A percentile compares a stretch with the other conserved stretches of the same genome.
phyloP scores from a whole-genome alignment of 108 stramenopile species.

The Pseudonitzschia multiseries region DNA sequence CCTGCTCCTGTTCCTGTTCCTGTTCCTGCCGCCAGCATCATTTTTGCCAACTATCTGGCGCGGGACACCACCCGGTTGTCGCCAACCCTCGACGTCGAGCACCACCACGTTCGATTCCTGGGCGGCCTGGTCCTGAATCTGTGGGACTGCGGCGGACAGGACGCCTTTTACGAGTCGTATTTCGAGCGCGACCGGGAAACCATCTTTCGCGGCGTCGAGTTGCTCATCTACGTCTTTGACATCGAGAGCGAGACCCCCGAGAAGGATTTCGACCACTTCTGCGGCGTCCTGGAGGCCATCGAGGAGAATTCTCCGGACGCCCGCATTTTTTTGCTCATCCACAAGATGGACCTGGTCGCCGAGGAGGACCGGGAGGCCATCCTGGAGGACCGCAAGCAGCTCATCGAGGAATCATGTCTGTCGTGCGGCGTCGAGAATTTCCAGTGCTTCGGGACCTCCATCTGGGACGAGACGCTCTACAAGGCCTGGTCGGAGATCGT shows the following conservation, averaged over 20 bases:
- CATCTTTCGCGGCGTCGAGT: slow-evolving; percentile 96
- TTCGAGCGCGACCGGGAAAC: slow-evolving; percentile 97
- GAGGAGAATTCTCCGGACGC: slow-evolving; percentile 96
- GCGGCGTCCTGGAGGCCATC: slow-evolving; percentile 88
- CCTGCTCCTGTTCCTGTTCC: too few species aligned
- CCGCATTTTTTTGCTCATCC: slow-evolving; percentile 95
- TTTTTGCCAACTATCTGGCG: slow-evolving; percentile 99
- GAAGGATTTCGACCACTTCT: slow-evolving; percentile 91
- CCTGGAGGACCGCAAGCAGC: slow-evolving; percentile 76
- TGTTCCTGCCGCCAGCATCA: slow-evolving; percentile 72
- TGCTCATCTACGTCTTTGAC: slow-evolving; percentile 99
- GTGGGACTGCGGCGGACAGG: slow-evolving; percentile 99
- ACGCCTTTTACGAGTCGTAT: slow-evolving; percentile 97
- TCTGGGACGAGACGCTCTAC: slow-evolving; percentile 99
- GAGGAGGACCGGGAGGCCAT: slow-evolving; percentile 82
- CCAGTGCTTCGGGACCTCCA: slow-evolving; percentile 92
- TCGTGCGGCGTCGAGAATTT: slow-evolving; percentile 77
- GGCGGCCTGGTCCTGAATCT: slow-evolving; percentile 96
- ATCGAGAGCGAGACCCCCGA: slow-evolving; percentile 90
- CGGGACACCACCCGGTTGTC: slow-evolving; percentile 94
- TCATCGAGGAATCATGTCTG: slow-evolving; percentile 78
- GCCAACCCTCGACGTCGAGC: slow-evolving; percentile 96
- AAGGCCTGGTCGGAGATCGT: slow-evolving; percentile 97
- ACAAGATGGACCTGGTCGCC: slow-evolving; percentile 98
- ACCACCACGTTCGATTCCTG: slow-evolving; percentile 97